Evolutionary conservation across 1,284 basidiomycete genomes (phyloP).

Genomic region (Rhizoctonia solani): DNA sequence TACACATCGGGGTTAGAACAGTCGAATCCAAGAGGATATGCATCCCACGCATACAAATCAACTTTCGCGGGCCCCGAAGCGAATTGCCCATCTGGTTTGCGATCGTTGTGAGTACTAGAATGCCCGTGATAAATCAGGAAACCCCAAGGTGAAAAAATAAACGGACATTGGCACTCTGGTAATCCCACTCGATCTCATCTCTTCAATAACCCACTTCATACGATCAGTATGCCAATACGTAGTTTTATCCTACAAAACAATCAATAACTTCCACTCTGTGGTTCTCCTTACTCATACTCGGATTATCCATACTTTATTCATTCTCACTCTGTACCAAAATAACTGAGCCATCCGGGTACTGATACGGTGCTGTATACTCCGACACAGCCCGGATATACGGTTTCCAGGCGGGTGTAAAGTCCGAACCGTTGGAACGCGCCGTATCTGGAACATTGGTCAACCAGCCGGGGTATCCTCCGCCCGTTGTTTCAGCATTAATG

Average conservation of each 20-base stretch:
- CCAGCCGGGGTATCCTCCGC: constrained; percentile 32
- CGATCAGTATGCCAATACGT: constrained; percentile 14
- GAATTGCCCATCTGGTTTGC: not conserved
- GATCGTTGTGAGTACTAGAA: constrained; percentile 36
- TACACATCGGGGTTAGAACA: constrained; percentile 22
- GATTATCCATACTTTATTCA: constrained; percentile 19
- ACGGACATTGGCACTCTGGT: constrained; percentile 29
- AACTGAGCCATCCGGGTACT: constrained; percentile 42
- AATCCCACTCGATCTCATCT: constrained; percentile 25
- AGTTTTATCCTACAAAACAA: not conserved
- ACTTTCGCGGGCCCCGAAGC: constrained; percentile 28
- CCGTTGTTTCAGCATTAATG: constrained; percentile 35
- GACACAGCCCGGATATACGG: constrained; percentile 24
- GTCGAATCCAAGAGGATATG: constrained; percentile 34
- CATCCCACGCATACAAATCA: constrained; percentile 32
- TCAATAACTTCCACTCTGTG: not conserved
- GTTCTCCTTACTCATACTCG: constrained; percentile 3
- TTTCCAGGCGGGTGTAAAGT: constrained; percentile 31
- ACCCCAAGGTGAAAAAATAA: not conserved
- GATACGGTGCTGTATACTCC: constrained; percentile 10
- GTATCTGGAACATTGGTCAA: constrained; percentile 11
- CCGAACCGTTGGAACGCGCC: constrained; percentile 14
- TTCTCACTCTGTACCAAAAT: constrained; percentile 25
- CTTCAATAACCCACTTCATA: constrained; percentile 27
- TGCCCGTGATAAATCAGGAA: not conserved